Base-by-base conservation (phyloP, 768 basidiomycete species). In the Phlegmacium glaucopus region DNA sequence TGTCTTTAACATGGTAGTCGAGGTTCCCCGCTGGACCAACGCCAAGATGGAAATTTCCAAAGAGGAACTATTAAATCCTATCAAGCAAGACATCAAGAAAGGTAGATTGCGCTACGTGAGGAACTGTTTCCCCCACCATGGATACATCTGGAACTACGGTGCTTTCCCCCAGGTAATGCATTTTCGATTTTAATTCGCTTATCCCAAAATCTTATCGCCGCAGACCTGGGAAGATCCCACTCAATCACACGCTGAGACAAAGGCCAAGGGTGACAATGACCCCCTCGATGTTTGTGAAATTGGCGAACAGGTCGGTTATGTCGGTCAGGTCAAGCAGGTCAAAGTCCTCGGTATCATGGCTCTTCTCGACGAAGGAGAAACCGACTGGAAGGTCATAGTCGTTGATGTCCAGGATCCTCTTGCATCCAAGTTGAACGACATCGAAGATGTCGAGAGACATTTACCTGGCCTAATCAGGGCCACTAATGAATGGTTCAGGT, bases 271-370 rank as follows among this genome's bases (percentile, higher is more conserved):
- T 48, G 96, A 99, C 77, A 96, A 98, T 62, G 96, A 99, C 72
- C 96, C 96, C 47, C 88, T 99, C 61, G 96, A 99, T 69, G 95
- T 99, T 57, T 98, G 96, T 71, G 96, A 99, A 74, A 98, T 99
- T 60, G 96, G 96, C 52, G 96, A 99, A 70, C 90, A 94, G 69
- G 90, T 98, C 60, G 96, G 95, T 57, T 92, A 94, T 68, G 83
- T 85, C 53, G 96, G 96, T 48, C 94, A 98, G 68, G 82, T 99
- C 69, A 99, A 98, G 77, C 96, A 97, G 70, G 96, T 99, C 82
- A 99, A 99, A 78, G 90, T 99, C 56, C 90, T 99, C 61, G 96
- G 96, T 52, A 95, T 98, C 82, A 98, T 98, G 95, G 96, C 96
- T 48, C 79, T 98, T 49, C 85, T 98, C 57, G 96, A 99, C 65